Evolutionary conservation across 1,139 yeast species (phyloP).

Genomic region (Yamadazyma membranifaciens): DNA sequence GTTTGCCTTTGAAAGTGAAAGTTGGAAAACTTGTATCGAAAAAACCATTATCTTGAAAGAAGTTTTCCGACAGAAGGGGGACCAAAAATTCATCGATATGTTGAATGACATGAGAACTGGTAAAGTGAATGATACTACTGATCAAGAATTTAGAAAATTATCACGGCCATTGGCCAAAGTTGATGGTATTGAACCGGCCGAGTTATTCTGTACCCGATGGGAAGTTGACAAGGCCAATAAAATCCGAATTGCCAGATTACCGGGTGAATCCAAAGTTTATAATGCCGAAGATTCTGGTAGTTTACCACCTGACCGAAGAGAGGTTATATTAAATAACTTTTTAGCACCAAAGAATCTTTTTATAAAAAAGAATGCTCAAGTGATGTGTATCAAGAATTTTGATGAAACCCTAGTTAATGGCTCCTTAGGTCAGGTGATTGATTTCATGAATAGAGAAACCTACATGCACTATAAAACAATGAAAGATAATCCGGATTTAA

Average conservation of each 20-base stretch:
- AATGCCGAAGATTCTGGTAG: slow-evolving; percentile 65
- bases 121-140: slow-evolving; percentile 52
- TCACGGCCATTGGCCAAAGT: slow-evolving; percentile 54
- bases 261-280: slow-evolving; percentile 48
- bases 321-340: slow-evolving; percentile 56
- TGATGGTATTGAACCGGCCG: slow-evolving; percentile 83
- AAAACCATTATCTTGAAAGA: slow-evolving; percentile 68
- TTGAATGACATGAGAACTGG: slow-evolving; percentile 87
- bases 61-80: slow-evolving; percentile 92
- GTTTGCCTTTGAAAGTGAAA: slow-evolving; percentile 75
- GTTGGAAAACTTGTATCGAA: slow-evolving; percentile 69
- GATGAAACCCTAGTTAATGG: slow-evolving; percentile 92
- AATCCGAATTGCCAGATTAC: slow-evolving; percentile 48
- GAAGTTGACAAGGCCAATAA: slow-evolving; percentile 85
- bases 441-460: slow-evolving; percentile 37
- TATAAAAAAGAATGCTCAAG: slow-evolving; percentile 85
- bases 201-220: slow-evolving; percentile 73
- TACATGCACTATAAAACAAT: slow-evolving; percentile 26
- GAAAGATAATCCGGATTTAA: slow-evolving; percentile 20
- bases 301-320: slow-evolving; percentile 42
- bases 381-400: slow-evolving; percentile 90
- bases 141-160: slow-evolving; percentile 52
- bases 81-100: slow-evolving; percentile 74
- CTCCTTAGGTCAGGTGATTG: slow-evolving; percentile 74
- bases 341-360: slow-evolving; percentile 65